Base-by-base conservation (phyloP, 768 basidiomycete genomes). In the Cyathus striatus region DNA sequence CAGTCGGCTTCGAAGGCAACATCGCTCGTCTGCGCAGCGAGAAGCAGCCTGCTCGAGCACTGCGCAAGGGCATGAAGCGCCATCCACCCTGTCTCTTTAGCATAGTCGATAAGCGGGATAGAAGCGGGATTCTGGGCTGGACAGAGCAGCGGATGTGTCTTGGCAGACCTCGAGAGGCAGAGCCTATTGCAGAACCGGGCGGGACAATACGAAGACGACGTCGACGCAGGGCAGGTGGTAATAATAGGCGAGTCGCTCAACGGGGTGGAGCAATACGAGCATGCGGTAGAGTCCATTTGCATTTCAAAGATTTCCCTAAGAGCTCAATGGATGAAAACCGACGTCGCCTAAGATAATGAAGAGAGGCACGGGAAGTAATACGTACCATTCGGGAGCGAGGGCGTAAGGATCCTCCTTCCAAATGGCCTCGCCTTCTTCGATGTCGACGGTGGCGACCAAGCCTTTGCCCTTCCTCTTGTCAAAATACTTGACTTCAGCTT, bases 401-500 rank as follows among this genome's bases (percentile, higher is more conserved):
- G 84, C 61, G 55, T 83, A 90, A 1, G 87, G 88, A 53, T 90
- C 86, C 55, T 94, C 90, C 45, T 80, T 83, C 89, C 91, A 93
- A 14, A 95, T 58, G 3, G 79, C 65, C 48, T 93, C 87, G 0
- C 85, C 88, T 52, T 80, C 75, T 20, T 65, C 63, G 41, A 94
- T 84, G 23, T 72, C 67, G 39, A 79, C 75, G 24, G 63, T 76
- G 1, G 89, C 88, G 0, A 93, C 77, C 25, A 95, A 66, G 0
- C 91, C 92, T 53, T 93, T 93, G 2, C 92, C 91, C 54, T 84
- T 91, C 44, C 68, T 66, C 47, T 72, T 70, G 38, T 78, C 70
- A 53, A 90, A 90, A 61, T 79, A 73, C 54, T 69, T 75, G 5
- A 89, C 85, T 34, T 75, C 68, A 7, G 87, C 72, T 53, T 82